These are phyloP conservation scores for Volvox africanus DNA, from an alignment of 139 green algal genomes.

Conservation along the genomic window DNA sequence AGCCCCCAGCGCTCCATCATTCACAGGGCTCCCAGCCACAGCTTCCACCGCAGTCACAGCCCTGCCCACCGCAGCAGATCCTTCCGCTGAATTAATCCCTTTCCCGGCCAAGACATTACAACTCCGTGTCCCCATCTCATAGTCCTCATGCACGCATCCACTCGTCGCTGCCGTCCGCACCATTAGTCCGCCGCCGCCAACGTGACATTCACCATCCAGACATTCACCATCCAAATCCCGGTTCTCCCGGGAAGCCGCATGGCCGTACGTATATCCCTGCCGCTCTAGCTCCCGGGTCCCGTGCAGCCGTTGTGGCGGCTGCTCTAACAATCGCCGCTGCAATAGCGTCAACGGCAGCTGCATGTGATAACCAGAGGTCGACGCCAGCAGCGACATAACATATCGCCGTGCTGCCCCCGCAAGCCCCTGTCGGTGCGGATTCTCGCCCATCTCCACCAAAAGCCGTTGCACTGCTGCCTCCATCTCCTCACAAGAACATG, in stretches of 20 bases:
- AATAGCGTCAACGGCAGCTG: background rate
- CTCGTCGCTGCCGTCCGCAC: too few relatives aligned
- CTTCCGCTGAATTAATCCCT: too few relatives aligned
- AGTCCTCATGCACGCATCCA: too few relatives aligned
- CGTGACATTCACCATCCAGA: too few relatives aligned
- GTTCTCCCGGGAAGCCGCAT: background rate
- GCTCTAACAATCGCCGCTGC: background rate
- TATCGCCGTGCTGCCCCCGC: slow-evolving; percentile 63
- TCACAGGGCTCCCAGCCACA: too few relatives aligned
- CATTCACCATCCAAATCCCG: too few relatives aligned
- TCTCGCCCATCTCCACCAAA: slow-evolving; percentile 37
- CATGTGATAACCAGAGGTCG: slow-evolving; percentile 77
- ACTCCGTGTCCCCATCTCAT: too few relatives aligned
- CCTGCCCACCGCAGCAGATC: too few relatives aligned
- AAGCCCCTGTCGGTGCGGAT: slow-evolving; percentile 51
- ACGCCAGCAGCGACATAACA: slow-evolving; percentile 67
- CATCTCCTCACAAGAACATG: slow-evolving; percentile 16
- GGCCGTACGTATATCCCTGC: background rate
- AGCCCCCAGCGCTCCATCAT: too few relatives aligned
- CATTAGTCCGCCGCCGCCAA: too few relatives aligned
- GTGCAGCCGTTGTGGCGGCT: background rate
- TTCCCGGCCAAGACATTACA: too few relatives aligned
- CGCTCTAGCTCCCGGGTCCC: background rate
- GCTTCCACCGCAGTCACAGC: too few relatives aligned
- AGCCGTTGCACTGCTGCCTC: slow-evolving; percentile 45